Evolutionary conservation across 2,329 filamentous ascomycete genomes (phyloP), one percentile per base, ranked within the genome.

Genomic region (Aureobasidium sp.): DNA sequence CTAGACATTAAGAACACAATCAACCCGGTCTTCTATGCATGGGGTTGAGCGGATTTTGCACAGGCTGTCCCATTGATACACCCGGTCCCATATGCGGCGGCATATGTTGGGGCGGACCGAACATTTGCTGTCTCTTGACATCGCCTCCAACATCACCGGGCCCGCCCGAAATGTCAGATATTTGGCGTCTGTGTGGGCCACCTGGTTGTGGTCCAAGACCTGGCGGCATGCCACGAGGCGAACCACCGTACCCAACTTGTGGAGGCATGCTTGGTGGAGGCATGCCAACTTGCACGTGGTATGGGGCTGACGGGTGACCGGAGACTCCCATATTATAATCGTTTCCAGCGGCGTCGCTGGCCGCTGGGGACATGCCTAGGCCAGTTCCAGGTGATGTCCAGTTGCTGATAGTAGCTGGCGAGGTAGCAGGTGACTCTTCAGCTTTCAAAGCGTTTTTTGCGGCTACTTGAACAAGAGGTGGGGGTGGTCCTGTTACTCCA

Each of bases 351-450:
- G 67, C 67, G 35, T 69, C 74, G 50, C 77, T 77, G 61, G 77
- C 78, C 7, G 83, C 80, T 1, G 84, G 79, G 11, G 83, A 81
- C 49, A 85, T 82, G 40, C 81, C 82, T 15, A 82, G 76, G 48
- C 85, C 77, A 62, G 83, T 81, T 52, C 78, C 79, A 0, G 85
- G 84, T 12, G 84, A 86, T 68, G 86, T 83, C 84, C 85, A 87
- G 65, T 82, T 85, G 67, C 77, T 85, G 63, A 77, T 79, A 2
- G 81, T 80, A 2, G 81, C 81, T 14, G 84, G 84, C 17, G 84
- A 86, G 62, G 84, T 84, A 5, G 79, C 80, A 2, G 84, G 83
- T 2, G 84, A 86, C 65, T 82, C 83, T 64, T 86, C 84, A 64
- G 84, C 83, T 67, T 86, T 86, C 63, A 85, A 71, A 3, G 82